These are phyloP conservation scores for Euphrasia arctica DNA, from an alignment of 305 asterid species.

Conservation along the genomic window DNA sequence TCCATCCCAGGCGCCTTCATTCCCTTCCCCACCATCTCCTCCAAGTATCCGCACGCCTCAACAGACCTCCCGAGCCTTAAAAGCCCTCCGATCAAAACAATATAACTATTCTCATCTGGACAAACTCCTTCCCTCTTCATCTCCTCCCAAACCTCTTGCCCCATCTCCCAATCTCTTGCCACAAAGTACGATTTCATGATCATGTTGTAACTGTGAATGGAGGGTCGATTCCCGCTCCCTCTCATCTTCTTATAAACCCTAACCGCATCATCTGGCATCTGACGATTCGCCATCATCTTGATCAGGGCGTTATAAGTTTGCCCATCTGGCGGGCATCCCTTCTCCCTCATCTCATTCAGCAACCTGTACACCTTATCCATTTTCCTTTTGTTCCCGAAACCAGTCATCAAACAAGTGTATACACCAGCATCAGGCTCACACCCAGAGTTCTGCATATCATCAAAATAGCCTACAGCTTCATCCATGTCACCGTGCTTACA, in stretches of 20 bases:
- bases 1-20: conserved; percentile 78
- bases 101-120: conserved; percentile 81
- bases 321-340: conserved; percentile 69
- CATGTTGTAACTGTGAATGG: conserved; percentile 82
- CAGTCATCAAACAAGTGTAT: conserved; percentile 73
- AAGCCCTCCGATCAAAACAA: conserved; percentile 68
- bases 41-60: conserved; percentile 64
- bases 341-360: conserved; percentile 74
- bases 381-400: conserved; percentile 66
- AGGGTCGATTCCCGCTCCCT: conserved; percentile 48
- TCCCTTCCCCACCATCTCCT: conserved; percentile 82
- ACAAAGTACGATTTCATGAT: conserved; percentile 68
- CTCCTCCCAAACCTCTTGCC: conserved; percentile 80
- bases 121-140: conserved; percentile 78
- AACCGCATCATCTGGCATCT: conserved; percentile 73
- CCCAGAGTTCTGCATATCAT: conserved; percentile 59
- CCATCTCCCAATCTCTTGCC: conserved; percentile 57
- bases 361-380: conserved; percentile 63
- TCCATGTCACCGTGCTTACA: conserved; percentile 64
- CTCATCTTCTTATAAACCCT: conserved; percentile 79
- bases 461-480: conserved; percentile 59
- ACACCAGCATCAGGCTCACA: conserved; percentile 64
- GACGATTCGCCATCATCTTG: conserved; percentile 61
- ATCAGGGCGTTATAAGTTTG: conserved; percentile 67
- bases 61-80: conserved; percentile 58